phyloP scores from a whole-genome alignment of 2,329 filamentous ascomycete species.

The Apiospora malaysiana region DNA sequence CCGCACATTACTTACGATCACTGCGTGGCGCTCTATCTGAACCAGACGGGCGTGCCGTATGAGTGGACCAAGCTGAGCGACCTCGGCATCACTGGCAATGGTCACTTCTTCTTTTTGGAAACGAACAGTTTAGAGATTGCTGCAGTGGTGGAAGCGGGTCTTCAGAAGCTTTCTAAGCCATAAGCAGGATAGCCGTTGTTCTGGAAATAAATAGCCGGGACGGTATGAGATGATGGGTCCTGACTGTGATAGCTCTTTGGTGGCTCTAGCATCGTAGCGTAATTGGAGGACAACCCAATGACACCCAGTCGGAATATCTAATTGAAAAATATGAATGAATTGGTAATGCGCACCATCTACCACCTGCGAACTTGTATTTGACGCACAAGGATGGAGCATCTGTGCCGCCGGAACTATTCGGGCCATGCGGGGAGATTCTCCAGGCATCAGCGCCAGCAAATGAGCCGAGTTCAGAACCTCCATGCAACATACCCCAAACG shows the following conservation, averaged over 20 bases:
- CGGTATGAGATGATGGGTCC: neutral
- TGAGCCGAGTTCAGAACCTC: no score
- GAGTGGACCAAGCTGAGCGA: constrained; percentile 24
- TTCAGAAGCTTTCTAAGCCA: neutral
- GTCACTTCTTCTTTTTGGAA: constrained; percentile 24
- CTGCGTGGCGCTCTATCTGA: constrained; percentile 22
- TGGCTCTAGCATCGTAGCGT: no score
- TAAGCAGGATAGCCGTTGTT: neutral
- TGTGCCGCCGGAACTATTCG: no score
- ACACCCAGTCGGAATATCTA: no score
- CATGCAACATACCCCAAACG: no score
- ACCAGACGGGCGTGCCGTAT: constrained; percentile 23
- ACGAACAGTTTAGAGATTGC: constrained; percentile 23
- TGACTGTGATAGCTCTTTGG: neutral
- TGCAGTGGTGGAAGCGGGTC: constrained; percentile 3
- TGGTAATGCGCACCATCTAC: no score
- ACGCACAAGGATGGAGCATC: no score
- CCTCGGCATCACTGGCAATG: constrained; percentile 23
- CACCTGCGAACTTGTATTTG: no score
- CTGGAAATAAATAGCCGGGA: neutral
- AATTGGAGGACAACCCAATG: no score
- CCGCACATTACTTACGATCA: constrained; percentile 26
- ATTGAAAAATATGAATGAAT: no score
- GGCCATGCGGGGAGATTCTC: no score
- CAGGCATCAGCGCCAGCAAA: no score